Evolutionary conservation across 1,284 basidiomycete species (phyloP), one percentile per base, ranked within the genome.

Genomic region (Heterobasidion occidentale): DNA sequence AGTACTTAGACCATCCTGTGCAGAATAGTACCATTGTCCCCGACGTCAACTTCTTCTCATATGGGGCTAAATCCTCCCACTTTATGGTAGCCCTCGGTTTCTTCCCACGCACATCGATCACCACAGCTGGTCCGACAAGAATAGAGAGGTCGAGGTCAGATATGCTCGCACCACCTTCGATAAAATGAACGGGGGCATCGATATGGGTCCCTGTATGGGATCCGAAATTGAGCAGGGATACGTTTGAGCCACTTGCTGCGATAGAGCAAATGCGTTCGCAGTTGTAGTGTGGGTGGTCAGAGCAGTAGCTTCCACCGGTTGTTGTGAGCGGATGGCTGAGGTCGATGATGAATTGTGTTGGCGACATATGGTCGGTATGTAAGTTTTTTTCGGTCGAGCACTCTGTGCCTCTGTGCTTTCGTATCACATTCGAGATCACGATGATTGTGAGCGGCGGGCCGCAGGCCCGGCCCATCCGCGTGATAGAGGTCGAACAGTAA

Each of bases 201-300:
- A 67, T 50, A 56, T 67, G 65, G 14, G 65, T 67, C 52, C 65
- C 65, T 14, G 65, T 66, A 52, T 67, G 65, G 7, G 63, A 64
- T n/a, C 64, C 64, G 17, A 67, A 35, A 20, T 54, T 58, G 36
- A 67, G 52, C 1, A 49, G 51, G 48, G 58, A 56, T 38, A 67
- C 62, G 45, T 59, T 60, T 52, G 56, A 59, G 7, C 62, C 65
- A 56, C 63, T 55, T 27, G 52, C 52, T 11, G 53, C 56, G 27
- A 66, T 48, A 27, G 60, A 57, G 47, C 58, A 46, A 27, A 57
- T 57, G 17, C 47, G 61, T 35, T 59, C 53, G 35, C 58, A 63
- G n/a, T 48, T 51, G 59, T 63, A 67, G n/a, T 12, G 45, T 15
- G 65, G 65, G 52, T 67, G 64, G 45, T 36, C 51, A 9, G 61